Conservation (phyloP, 768 basidiomycete genomes). For the Boletus fagicola region DNA sequence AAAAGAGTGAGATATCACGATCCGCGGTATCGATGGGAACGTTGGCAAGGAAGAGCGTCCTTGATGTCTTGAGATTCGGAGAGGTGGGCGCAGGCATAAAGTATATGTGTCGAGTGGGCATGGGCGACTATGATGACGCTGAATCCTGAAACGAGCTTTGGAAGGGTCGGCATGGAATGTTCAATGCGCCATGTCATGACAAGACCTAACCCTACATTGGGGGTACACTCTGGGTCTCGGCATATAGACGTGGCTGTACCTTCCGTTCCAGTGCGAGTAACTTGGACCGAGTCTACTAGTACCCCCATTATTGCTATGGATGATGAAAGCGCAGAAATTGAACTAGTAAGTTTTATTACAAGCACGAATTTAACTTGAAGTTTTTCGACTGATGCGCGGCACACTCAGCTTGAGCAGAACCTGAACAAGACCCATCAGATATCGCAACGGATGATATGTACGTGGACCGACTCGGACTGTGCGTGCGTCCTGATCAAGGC, state of each 20-base stretch:
- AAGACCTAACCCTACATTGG: conserved; percentile 2
- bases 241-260: not conserved
- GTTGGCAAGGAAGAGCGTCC: no score
- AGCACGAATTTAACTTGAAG: not conserved
- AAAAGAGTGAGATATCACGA: conserved; percentile 54
- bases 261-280: not conserved
- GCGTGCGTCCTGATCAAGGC: conserved; percentile 1
- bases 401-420: conserved; percentile 74
- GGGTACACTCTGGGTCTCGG: not conserved
- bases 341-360: conserved; percentile 11
- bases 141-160: no score
- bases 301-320: conserved; percentile 14
- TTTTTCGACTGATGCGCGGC: not conserved
- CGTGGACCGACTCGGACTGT: conserved; percentile 30
- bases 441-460: conserved; percentile 84
- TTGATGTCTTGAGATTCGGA: no score
- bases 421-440: conserved; percentile 82
- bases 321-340: conserved; percentile 29
- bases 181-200: no score
- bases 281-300: not conserved
- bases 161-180: no score
- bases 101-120: no score
- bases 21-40: no score
- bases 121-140: no score
- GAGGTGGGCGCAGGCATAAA: no score